Conservation (phyloP, 2,329 filamentous ascomycete species). For the Eutypa lata region DNA sequence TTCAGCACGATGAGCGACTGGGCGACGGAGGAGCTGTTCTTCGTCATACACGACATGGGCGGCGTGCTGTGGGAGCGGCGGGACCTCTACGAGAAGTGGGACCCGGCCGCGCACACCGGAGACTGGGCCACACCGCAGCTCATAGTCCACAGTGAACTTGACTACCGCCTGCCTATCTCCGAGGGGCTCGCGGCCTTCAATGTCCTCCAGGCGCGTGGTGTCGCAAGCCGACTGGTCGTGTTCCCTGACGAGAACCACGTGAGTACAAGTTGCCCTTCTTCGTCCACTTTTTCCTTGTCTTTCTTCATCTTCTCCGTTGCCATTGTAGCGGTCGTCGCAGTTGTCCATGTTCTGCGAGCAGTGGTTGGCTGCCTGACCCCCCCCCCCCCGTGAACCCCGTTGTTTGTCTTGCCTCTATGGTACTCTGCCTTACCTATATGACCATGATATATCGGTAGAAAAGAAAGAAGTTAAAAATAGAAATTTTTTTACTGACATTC, state of each 20-base stretch:
- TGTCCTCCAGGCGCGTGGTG: constrained; percentile 69
- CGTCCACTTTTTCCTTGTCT: constrained; percentile 40
- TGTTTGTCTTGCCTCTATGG: too few relatives aligned
- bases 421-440: too few relatives aligned
- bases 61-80: constrained; percentile 61
- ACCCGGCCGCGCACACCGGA: constrained; percentile 59
- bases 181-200: constrained; percentile 87
- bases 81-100: constrained; percentile 65
- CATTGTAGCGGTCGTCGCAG: too few relatives aligned
- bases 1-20: constrained; percentile 69
- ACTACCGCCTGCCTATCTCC: constrained; percentile 82
- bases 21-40: constrained; percentile 67
- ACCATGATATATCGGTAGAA: too few relatives aligned
- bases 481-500: not conserved
- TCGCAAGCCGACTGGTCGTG: constrained; percentile 74
- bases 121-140: constrained; percentile 87
- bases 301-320: constrained; percentile 19
- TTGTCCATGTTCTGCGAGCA: too few relatives aligned
- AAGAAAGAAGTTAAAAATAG: too few relatives aligned
- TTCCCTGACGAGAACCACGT: constrained; percentile 74
- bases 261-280: constrained; percentile 19
- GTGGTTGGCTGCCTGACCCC: too few relatives aligned
- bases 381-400: too few relatives aligned
- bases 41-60: constrained; percentile 65
- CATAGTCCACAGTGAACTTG: constrained; percentile 82